phyloP scores from a whole-genome alignment of 257 asterid genomes.

The Galeopsis tetrahit region DNA sequence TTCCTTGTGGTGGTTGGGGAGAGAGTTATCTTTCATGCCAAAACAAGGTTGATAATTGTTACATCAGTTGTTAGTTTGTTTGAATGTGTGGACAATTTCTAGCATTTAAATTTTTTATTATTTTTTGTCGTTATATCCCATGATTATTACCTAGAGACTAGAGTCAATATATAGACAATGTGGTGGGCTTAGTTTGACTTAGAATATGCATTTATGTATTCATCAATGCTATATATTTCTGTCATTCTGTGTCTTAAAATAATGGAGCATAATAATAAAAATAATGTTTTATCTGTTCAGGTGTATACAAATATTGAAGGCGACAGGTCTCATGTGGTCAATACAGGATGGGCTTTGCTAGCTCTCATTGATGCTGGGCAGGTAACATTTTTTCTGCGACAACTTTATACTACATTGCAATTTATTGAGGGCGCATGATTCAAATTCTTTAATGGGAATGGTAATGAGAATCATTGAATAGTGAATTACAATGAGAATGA shows the following conservation, averaged over 20 bases:
- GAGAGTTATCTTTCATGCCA: slow-evolving; percentile 96
- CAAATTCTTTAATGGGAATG: too few relatives aligned
- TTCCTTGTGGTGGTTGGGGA: slow-evolving; percentile 98
- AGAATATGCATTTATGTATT: not conserved
- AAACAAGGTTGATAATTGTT: slow-evolving; percentile 65
- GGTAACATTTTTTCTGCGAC: slow-evolving; percentile 45
- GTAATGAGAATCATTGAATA: too few relatives aligned
- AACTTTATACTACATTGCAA: not conserved
- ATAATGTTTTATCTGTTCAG: slow-evolving; percentile 45
- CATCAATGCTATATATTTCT: slow-evolving; percentile 1
- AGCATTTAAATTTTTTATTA: not conserved
- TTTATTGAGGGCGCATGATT: not conserved
- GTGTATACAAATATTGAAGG: slow-evolving; percentile 88
- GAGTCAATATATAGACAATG: not conserved
- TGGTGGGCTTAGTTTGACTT: not conserved
- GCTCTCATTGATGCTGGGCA: slow-evolving; percentile 90
- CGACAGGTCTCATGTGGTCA: slow-evolving; percentile 81
- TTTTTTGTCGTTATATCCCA: slow-evolving; percentile 8
- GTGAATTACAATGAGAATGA: too few relatives aligned
- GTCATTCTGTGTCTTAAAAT: not conserved
- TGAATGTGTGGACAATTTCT: slow-evolving; percentile 3
- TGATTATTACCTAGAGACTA: not conserved
- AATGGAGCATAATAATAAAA: slow-evolving; percentile 22
- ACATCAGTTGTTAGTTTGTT: not conserved
- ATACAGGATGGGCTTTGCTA: slow-evolving; percentile 92